Evolutionary conservation across 225 moss, liverwort and hornwort species (phyloP).

Genomic region (Marchantia polymorpha): DNA sequence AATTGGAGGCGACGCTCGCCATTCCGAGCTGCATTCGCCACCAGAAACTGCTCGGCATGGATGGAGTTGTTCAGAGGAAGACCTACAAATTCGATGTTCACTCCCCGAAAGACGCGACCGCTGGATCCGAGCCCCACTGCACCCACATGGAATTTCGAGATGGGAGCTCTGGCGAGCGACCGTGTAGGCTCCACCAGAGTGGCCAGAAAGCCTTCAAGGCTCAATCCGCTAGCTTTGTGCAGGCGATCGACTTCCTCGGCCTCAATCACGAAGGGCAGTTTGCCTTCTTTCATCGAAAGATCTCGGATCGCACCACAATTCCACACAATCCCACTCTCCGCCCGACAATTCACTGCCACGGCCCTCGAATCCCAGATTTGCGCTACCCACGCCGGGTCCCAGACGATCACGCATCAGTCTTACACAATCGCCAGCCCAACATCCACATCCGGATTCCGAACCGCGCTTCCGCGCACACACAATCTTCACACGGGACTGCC

Average conservation of each 20-base stretch:
- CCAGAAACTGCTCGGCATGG: constrained; percentile 93
- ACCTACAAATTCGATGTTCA: constrained; percentile 79
- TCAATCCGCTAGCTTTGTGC: constrained; percentile 63
- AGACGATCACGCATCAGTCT: background rate
- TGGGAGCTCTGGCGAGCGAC: constrained; percentile 68
- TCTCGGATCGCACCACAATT: background rate
- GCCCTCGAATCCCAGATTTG: background rate
- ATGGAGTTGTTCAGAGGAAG: constrained; percentile 72
- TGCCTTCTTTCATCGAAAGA: constrained; percentile 51
- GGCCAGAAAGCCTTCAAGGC: constrained; percentile 67
- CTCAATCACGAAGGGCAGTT: constrained; percentile 64
- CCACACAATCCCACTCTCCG: background rate
- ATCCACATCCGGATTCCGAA: background rate
- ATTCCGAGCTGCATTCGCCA: constrained; percentile 87
- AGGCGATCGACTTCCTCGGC: constrained; percentile 64
- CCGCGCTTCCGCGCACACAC: background rate
- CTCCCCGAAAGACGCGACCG: constrained; percentile 84
- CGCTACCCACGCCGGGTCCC: background rate
- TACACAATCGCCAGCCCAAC: background rate
- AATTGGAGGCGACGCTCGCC: constrained; percentile 81
- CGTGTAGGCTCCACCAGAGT: constrained; percentile 76
- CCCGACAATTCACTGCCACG: background rate
- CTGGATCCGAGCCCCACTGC: constrained; percentile 84
- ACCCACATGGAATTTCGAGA: constrained; percentile 92
- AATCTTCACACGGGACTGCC: background rate